Evolutionary conservation across 2,329 filamentous ascomycete genomes (phyloP), one percentile per base, ranked within the genome.

Genomic region (Xylariaceae sp.): DNA sequence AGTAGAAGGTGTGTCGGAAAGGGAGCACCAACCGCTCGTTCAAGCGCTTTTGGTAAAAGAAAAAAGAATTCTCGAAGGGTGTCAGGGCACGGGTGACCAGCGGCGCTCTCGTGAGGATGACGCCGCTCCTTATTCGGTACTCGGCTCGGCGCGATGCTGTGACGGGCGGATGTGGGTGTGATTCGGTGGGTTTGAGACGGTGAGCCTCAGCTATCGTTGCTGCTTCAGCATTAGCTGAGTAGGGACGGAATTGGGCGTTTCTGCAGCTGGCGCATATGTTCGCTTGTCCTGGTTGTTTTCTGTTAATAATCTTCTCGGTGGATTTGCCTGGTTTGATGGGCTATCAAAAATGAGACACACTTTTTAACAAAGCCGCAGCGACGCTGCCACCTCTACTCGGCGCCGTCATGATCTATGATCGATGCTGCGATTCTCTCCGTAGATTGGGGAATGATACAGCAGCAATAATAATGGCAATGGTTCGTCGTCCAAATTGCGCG

Each of bases 21-120:
- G 93, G 91, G 4, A 95, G 83, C 17, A 88, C 87, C 49, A 96
- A 83, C 39, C 95, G 90, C 81, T 99, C 95, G 75, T 98, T 96
- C 59, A 99, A 83, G 12, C 95, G 92, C 69, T 94, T 94, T 79
- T 99, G 95, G 79, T 99, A 99, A 74, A 99, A 92, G 81, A 89
- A 96, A 78, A 89, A 98, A 63, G 94, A 83, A 71, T 92, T 90
- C 76, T 99, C 95, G 76, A 99, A 98, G 11, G 91, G 82, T 29
- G 90, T 90, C 51, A 94, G 87, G 60, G 89, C 82, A 65, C 90
- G 89, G 23, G 95, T 98, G 69, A 99, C 82, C 57, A 96, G 80
- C 6, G 95, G 95, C 44, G 95, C 86, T 24, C 95, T 91, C 41
- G 92, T 95, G 62, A 99, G 86, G 66, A 98, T 86, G 58, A 97